Evolutionary conservation across 768 basidiomycete genomes (phyloP).

Genomic region (Agaricus blazei): DNA sequence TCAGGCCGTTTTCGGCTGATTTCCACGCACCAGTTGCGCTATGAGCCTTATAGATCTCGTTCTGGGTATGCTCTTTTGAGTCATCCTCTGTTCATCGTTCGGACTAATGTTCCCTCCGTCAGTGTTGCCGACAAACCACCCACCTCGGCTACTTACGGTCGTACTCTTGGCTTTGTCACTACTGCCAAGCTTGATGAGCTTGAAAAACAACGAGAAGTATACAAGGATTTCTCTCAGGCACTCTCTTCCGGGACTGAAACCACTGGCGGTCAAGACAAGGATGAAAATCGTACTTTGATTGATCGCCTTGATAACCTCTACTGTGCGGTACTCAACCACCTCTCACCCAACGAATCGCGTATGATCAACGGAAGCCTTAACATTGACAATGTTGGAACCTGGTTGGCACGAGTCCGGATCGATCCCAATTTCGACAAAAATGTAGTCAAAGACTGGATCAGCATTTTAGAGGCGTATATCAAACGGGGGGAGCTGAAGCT

Average conservation of each 20-base stretch:
- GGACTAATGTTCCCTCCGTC: neutral
- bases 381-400: conserved; percentile 27
- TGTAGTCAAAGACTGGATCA: conserved; percentile 30
- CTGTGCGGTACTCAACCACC: conserved; percentile 1
- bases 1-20: neutral
- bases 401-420: conserved; percentile 34
- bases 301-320: neutral
- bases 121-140: conserved; percentile 7
- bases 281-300: neutral
- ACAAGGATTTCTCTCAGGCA: conserved; percentile 28
- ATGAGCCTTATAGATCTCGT: conserved; percentile 4
- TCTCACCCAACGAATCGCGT: neutral
- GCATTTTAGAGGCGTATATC: conserved; percentile 35
- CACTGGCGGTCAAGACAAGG: neutral
- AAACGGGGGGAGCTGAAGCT: conserved; percentile 30
- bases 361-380: conserved; percentile 21
- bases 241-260: conserved; percentile 18
- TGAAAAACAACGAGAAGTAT: conserved; percentile 32
- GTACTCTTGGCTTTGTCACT: conserved; percentile 34
- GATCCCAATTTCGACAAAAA: conserved; percentile 34
- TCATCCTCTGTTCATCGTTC: neutral
- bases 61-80: neutral
- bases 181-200: conserved; percentile 38
- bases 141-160: conserved; percentile 4
- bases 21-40: neutral